Evolutionary conservation across 1,284 basidiomycete species (phyloP).

Genomic region (Ustilago curta): DNA sequence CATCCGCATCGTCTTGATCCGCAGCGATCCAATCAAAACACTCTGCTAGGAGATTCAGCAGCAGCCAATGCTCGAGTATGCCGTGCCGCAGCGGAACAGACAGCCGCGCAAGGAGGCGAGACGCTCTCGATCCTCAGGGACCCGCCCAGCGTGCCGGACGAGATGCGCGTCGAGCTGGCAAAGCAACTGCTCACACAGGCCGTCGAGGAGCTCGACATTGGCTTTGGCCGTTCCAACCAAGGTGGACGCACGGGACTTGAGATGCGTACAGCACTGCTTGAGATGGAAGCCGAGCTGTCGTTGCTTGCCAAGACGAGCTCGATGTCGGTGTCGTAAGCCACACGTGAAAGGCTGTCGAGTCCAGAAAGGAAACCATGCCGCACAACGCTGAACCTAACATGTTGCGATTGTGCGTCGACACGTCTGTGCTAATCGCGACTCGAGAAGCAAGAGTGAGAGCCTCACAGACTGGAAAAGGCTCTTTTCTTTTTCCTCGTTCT

Average conservation of each 20-base stretch:
- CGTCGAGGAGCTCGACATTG: conserved; percentile 48
- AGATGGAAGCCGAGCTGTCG: conserved; percentile 35
- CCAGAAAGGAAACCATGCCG: neutral
- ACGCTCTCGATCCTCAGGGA: conserved; percentile 37
- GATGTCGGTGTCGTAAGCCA: conserved; percentile 23
- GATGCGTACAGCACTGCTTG: conserved; percentile 31
- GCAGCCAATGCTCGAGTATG: conserved; percentile 14
- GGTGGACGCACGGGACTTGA: conserved; percentile 29
- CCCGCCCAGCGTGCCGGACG: conserved; percentile 26
- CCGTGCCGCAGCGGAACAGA: conserved; percentile 24
- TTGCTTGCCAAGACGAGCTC: conserved; percentile 34
- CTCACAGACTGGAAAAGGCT: neutral
- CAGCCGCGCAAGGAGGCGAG: conserved; percentile 8
- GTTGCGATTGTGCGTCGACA: conserved; percentile 11
- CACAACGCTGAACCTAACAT: conserved; percentile 1
- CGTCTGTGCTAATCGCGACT: conserved; percentile 38
- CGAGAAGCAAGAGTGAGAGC: neutral
- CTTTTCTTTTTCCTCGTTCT: no score
- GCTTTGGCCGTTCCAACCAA: conserved; percentile 49
- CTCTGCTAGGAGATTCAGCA: neutral
- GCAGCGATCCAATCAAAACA: neutral
- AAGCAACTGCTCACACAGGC: conserved; percentile 49
- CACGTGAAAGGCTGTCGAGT: neutral
- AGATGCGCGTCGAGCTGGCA: conserved; percentile 40
- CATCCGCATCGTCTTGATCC: conserved; percentile 17